Evolutionary conservation across 495 filamentous ascomycete genomes (phyloP).

Genomic region (Astrocystis sublimbata): DNA sequence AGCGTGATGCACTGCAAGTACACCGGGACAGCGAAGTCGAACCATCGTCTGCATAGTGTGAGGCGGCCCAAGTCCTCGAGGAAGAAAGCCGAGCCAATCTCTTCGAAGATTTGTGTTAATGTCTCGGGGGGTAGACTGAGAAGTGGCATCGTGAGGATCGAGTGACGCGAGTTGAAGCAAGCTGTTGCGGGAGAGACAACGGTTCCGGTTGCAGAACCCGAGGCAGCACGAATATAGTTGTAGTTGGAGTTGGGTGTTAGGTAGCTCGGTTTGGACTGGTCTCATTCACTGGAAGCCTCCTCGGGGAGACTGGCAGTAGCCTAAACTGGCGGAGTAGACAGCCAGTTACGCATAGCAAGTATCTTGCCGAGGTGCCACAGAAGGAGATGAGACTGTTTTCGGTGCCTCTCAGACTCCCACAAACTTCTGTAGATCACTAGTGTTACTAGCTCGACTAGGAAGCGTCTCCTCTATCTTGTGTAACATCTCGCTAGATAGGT

Average conservation of each 20-base stretch:
- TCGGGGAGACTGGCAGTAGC: too few relatives aligned
- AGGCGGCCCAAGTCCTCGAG: conserved; percentile 2
- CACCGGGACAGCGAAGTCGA: conserved; percentile 5
- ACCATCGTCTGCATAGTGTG: conserved; percentile 6
- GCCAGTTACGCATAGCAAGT: too few relatives aligned
- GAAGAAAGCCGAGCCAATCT: conserved; percentile 2
- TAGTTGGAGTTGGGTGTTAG: not conserved
- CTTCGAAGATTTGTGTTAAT: not conserved
- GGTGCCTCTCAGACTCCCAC: too few relatives aligned
- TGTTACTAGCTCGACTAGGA: too few relatives aligned
- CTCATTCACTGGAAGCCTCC: too few relatives aligned
- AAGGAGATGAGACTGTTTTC: too few relatives aligned
- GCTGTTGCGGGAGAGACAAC: not conserved
- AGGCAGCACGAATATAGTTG: not conserved
- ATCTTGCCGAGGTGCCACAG: too few relatives aligned
- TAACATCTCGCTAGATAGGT: too few relatives aligned
- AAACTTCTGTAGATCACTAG: too few relatives aligned
- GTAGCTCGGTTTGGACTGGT: not conserved
- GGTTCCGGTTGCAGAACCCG: not conserved
- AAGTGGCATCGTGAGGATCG: conserved; percentile 2
- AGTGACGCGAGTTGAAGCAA: not conserved
- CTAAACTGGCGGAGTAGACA: too few relatives aligned
- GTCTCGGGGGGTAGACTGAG: conserved; percentile 5
- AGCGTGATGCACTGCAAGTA: not conserved
- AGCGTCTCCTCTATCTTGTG: too few relatives aligned